Base-by-base conservation (phyloP, 2,329 filamentous ascomycete species). In the Colletotrichum liaoningense region DNA sequence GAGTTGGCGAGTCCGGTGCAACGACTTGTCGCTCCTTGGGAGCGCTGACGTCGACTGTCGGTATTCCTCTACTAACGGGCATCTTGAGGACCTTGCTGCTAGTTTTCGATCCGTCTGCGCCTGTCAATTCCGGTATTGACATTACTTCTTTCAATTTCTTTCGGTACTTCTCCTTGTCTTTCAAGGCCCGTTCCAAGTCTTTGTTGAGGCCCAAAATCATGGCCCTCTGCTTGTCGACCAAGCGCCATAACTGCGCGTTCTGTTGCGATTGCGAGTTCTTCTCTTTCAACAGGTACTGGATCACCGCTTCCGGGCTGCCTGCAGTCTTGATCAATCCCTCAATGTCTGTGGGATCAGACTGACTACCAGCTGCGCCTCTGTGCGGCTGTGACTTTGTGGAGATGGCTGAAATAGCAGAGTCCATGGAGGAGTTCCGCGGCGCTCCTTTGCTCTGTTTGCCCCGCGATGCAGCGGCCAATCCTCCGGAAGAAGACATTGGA, bases 141-240 rank as follows among this genome's bases (percentile, higher is more conserved):
- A 91, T 82, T 9, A 90, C 83, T 69, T 98, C 95, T 82, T 97
- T 98, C 56, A 97, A 81, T 83, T 97, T 98, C 82, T 93, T 95
- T 78, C 94, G 92, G 80, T 98, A 98, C 78, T 93, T 93, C 77
- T 98, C 96, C 83, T 98, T 98, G 77, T 98, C 97, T 81, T 97
- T 97, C 76, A 98, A 83, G 1, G 95, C 92, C 65, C 94, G 91
- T 82, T 98, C 96, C 14, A 99, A 86, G 80, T 99, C 97, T 82
- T 97, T 97, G 80, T 98, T 98, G 75, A 99, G 87, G 8, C 95
- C 96, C 24, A 98, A 84, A 67, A 99, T 95, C 92, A 99, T 95
- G 19, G 95, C 92, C 75, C 96, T 90, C 83, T 99, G 97, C 85
- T 99, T 98, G 82, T 98, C 96, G 63, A 99, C 95, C 59, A 99